Evolutionary conservation across 495 filamentous ascomycete genomes (phyloP).

Genomic region (Penicillium soppii): DNA sequence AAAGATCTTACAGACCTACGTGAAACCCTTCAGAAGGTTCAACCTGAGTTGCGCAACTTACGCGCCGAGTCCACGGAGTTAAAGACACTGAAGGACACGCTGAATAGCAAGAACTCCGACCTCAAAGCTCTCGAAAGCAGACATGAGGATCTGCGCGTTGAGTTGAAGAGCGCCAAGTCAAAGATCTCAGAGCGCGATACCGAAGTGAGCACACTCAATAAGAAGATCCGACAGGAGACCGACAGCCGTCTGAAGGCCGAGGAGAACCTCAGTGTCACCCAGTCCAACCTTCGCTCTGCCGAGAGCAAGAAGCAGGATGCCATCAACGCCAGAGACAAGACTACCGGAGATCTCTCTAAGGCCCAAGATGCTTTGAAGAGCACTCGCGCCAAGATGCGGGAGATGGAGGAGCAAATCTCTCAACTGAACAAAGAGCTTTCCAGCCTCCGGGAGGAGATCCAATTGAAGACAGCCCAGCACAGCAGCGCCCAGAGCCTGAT

Average conservation of each 20-base stretch:
- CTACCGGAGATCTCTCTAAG: slow-evolving; percentile 63
- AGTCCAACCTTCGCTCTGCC: slow-evolving; percentile 70
- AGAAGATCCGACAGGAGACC: slow-evolving; percentile 72
- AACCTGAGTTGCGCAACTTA: slow-evolving; percentile 77
- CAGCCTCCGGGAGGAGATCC: slow-evolving; percentile 74
- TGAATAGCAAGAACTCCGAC: slow-evolving; percentile 65
- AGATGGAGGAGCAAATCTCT: slow-evolving; percentile 69
- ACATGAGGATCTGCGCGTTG: slow-evolving; percentile 75
- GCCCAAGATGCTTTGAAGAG: slow-evolving; percentile 66
- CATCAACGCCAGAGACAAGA: slow-evolving; percentile 66
- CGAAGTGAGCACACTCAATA: slow-evolving; percentile 73
- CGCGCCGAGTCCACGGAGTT: slow-evolving; percentile 73
- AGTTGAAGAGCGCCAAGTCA: slow-evolving; percentile 67
- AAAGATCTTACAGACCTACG: slow-evolving; percentile 81
- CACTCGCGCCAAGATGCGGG: slow-evolving; percentile 60
- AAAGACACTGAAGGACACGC: slow-evolving; percentile 67
- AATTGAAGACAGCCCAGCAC: slow-evolving; percentile 83
- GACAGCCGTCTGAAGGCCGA: slow-evolving; percentile 70
- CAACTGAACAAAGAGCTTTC: slow-evolving; percentile 63
- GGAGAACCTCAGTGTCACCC: slow-evolving; percentile 65
- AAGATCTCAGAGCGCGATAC: slow-evolving; percentile 68
- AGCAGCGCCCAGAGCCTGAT: slow-evolving; percentile 80
- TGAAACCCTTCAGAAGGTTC: slow-evolving; percentile 75
- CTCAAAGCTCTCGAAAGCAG: slow-evolving; percentile 72
- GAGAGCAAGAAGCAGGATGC: slow-evolving; percentile 78